These are phyloP conservation scores for Rhododendron molle DNA, from an alignment of 148 eudicot species.

Conservation along the genomic window DNA sequence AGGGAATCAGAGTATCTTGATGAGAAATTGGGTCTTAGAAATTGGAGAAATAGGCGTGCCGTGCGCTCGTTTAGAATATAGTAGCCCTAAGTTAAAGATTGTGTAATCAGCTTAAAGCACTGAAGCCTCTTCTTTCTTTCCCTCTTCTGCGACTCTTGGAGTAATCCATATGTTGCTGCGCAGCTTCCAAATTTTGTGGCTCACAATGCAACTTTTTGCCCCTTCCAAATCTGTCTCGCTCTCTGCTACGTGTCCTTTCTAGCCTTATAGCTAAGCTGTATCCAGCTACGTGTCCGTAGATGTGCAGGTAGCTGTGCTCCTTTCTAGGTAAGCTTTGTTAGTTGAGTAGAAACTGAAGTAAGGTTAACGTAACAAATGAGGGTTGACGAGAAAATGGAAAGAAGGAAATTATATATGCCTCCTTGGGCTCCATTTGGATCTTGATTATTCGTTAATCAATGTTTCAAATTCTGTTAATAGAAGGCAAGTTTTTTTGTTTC, in stretches of 20 bases:
- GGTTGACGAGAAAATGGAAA: not conserved
- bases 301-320: not conserved
- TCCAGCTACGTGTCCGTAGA: not conserved
- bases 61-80: not conserved
- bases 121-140: not conserved
- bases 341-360: not conserved
- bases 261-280: not conserved
- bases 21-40: not conserved
- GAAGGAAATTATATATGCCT: not conserved
- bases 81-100: not conserved
- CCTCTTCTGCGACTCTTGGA: not conserved
- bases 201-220: not conserved
- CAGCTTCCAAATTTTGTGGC: not conserved
- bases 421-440: not conserved
- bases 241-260: not conserved
- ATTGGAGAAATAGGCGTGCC: not conserved
- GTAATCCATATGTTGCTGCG: not conserved
- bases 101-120: not conserved
- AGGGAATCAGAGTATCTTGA: not conserved
- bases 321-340: not conserved
- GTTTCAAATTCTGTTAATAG: not conserved
- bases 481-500: not conserved
- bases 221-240: not conserved
- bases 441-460: not conserved
- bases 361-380: not conserved